phyloP scores from a whole-genome alignment of 2,329 filamentous ascomycete genomes.

The Escovopsis sp. region DNA sequence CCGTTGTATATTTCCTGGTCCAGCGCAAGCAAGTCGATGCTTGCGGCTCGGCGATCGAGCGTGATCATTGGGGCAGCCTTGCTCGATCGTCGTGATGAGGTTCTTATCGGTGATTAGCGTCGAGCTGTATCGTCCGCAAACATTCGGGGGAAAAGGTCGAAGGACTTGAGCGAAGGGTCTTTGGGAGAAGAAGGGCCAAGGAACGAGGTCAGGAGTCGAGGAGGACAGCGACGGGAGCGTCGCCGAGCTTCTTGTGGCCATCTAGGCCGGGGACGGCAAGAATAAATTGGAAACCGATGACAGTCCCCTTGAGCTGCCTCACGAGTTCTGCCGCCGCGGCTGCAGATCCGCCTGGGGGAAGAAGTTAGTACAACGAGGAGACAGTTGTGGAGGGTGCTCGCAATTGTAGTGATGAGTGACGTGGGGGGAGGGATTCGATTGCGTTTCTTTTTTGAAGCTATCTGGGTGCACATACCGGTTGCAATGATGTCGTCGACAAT shows the following conservation, averaged over 20 bases:
- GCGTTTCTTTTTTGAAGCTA: neutral
- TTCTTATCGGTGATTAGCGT: too few relatives aligned
- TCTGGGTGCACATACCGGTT: slow-evolving; percentile 51
- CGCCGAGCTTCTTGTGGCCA: slow-evolving; percentile 76
- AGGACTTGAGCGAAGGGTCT: slow-evolving; percentile 1
- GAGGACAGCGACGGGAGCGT: slow-evolving; percentile 63
- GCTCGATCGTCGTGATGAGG: too few relatives aligned
- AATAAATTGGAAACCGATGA: slow-evolving; percentile 86
- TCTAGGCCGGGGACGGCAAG: slow-evolving; percentile 90
- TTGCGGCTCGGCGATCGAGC: neutral
- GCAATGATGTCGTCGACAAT: slow-evolving; percentile 98
- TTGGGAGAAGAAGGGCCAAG: slow-evolving; percentile 10
- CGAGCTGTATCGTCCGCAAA: neutral
- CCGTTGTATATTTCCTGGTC: neutral
- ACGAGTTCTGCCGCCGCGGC: slow-evolving; percentile 77
- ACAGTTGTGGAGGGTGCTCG: neutral
- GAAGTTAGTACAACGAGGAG: neutral
- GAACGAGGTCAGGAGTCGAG: slow-evolving; percentile 37
- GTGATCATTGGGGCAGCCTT: neutral
- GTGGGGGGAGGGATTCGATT: neutral
- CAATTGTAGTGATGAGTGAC: too few relatives aligned
- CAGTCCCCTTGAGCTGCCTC: slow-evolving; percentile 66
- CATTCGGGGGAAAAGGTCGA: slow-evolving; percentile 1
- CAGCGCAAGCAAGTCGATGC: neutral
- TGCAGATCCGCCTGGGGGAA: slow-evolving; percentile 78